phyloP scores from a whole-genome alignment of 495 filamentous ascomycete genomes.

The Penicillium taxi region DNA sequence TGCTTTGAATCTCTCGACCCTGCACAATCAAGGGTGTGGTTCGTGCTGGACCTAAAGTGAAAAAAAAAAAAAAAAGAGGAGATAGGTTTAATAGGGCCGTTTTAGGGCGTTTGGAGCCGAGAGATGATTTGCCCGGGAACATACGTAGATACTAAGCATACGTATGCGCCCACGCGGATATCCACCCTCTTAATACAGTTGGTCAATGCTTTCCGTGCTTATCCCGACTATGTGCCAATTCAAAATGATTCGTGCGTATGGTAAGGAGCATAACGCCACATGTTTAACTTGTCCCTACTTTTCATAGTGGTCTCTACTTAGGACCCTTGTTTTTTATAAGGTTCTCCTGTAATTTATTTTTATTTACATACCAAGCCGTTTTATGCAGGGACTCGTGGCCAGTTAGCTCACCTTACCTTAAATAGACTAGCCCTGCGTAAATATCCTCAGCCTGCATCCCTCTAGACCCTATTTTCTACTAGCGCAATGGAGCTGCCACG shows the following conservation, averaged over 20 bases:
- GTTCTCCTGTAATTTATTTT: conserved; percentile 1
- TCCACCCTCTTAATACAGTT: conserved; percentile 12
- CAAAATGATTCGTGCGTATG: conserved; percentile 16
- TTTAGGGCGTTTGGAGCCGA: conserved; percentile 15
- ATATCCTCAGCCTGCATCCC: background rate
- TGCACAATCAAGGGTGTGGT: conserved; percentile 1
- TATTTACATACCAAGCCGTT: conserved; percentile 1
- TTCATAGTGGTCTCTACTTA: conserved; percentile 2
- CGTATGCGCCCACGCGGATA: conserved; percentile 26
- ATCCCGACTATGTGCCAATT: conserved; percentile 6
- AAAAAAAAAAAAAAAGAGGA: background rate
- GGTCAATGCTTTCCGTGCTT: conserved; percentile 10
- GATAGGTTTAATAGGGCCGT: background rate
- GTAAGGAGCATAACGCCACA: conserved; percentile 17
- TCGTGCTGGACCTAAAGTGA: background rate
- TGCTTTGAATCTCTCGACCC: conserved; percentile 3
- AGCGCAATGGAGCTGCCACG: conserved; percentile 11
- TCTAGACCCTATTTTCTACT: conserved; percentile 6
- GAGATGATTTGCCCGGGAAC: conserved; percentile 13
- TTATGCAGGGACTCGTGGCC: conserved; percentile 23
- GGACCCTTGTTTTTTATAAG: conserved; percentile 6
- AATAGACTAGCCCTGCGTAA: conserved; percentile 7
- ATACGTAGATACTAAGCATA: conserved; percentile 14
- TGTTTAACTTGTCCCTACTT: conserved; percentile 12
- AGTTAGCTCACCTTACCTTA: conserved; percentile 6